A percentile compares a stretch with the other conserved stretches of the same genome.
Evolutionary conservation across 2,329 filamentous ascomycete genomes (phyloP).

Genomic region (Amauroascus verrucosus): DNA sequence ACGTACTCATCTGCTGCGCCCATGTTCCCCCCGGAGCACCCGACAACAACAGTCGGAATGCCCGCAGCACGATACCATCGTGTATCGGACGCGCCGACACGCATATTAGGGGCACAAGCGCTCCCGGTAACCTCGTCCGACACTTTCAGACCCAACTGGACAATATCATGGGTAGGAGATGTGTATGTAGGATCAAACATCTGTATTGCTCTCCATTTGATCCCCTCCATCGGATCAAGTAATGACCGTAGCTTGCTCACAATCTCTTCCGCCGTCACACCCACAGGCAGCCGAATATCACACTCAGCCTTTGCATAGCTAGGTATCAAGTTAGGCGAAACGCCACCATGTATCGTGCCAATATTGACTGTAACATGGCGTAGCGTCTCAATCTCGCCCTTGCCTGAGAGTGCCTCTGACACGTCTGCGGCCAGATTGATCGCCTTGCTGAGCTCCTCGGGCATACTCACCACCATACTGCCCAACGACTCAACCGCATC

Average conservation of each 20-base stretch:
- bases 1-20: constrained; percentile 15
- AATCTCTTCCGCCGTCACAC: constrained; percentile 7
- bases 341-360: constrained; percentile 12
- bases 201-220: constrained; percentile 10
- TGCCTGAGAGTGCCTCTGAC: constrained; percentile 11
- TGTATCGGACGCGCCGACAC: constrained; percentile 13
- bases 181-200: constrained; percentile 13
- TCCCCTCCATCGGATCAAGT: constrained; percentile 12
- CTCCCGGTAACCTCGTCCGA: constrained; percentile 7
- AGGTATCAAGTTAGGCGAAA: constrained; percentile 13
- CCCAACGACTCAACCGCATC: constrained; percentile 13
- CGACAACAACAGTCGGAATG: constrained; percentile 12
- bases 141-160: constrained; percentile 5
- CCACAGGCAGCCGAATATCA: constrained; percentile 14
- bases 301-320: constrained; percentile 10
- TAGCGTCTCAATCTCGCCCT: constrained; percentile 10
- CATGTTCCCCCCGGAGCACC: constrained; percentile 14
- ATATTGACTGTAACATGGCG: constrained; percentile 13
- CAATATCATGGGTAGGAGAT: constrained; percentile 11
- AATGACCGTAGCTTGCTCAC: neutral
- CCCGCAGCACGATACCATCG: constrained; percentile 13
- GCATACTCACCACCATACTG: constrained; percentile 3
- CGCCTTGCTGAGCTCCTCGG: constrained; percentile 7
- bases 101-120: constrained; percentile 10
- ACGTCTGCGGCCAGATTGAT: constrained; percentile 4